Evolutionary conservation across 2,329 filamentous ascomycete genomes (phyloP), one percentile per base, ranked within the genome.

Genomic region (Sclerotinia subarctica): DNA sequence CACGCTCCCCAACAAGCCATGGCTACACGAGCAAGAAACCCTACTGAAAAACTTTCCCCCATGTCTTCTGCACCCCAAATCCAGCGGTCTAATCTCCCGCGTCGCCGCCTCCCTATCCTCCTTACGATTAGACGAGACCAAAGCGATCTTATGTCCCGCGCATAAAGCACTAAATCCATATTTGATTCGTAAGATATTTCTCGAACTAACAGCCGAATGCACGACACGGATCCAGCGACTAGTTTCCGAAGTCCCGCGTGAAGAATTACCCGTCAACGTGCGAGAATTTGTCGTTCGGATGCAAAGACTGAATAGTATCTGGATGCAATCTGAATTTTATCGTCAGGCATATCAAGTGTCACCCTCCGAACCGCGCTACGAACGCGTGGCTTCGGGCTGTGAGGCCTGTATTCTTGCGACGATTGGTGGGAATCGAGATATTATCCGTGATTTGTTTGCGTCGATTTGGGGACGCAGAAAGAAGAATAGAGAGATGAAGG

Each of bases 351-450:
- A 79, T 70, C 75, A 75, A 6, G 69, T 57, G 3, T 64, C 24
- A 51, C 76, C 77, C 0, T 76, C 79, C n/a, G 73, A 78, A 0
- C 64, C 64, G 38, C 72, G 70, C 58, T 73, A 78, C 47, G 72
- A 70, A 8, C 60, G 70, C 15, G 75, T 82, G 5, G 67, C 70
- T 42, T 78, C 74, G 8, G 76, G 78, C 19, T 88, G 85, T 70
- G 82, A 85, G 72, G 85, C 84, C 1, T 88, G 85, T 70, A 81
- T 85, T 38, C 74, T 87, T 17, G 79, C 82, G 1, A 78, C 78
- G 3, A 73, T 88, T 0, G 84, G 84, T 2, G 81, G 81, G 0
- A 78, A 79, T 44, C 75, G 73, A 5, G 73, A 78, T 21, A 71
- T 81, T 1, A 74, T 88, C 2, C 74, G 77, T 7, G 83, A 85